Percentiles rank a stretch among this genome's conserved stretches.
Evolutionary conservation across 176 grass and related monocot species (phyloP).

Genomic region (Raddia guianensis): DNA sequence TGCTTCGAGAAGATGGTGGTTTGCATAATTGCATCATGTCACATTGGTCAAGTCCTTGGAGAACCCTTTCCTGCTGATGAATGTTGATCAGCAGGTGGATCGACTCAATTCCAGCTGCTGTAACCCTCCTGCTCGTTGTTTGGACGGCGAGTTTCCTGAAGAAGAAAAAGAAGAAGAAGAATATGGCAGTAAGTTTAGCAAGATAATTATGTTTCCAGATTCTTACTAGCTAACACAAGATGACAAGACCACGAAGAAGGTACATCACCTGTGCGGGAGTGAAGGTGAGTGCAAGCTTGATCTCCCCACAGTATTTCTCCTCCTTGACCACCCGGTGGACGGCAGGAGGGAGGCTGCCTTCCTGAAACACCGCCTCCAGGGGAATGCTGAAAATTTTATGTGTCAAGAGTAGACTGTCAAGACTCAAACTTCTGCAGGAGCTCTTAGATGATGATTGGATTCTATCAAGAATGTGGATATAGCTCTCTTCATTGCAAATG

Average conservation of each 20-base stretch:
- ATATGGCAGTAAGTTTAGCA: no score
- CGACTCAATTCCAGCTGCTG: slow-evolving; percentile 31
- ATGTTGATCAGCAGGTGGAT: not conserved
- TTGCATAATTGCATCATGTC: no score
- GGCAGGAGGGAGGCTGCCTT: slow-evolving; percentile 61
- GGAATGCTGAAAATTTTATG: slow-evolving; percentile 53
- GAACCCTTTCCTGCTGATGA: not conserved
- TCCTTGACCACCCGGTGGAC: slow-evolving; percentile 76
- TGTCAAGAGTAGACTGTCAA: not conserved
- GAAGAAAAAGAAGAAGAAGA: not conserved
- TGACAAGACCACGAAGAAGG: not conserved
- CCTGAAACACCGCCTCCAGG: slow-evolving; percentile 57
- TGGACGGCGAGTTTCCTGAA: slow-evolving; percentile 30
- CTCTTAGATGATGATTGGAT: not conserved
- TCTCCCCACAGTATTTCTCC: slow-evolving; percentile 68
- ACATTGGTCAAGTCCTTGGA: not conserved
- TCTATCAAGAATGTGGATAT: not conserved
- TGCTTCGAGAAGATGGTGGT: no score
- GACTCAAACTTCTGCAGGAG: slow-evolving; percentile 10
- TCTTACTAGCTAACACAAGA: no score
- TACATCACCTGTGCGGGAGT: slow-evolving; percentile 35
- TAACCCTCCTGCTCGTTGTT: slow-evolving; percentile 29
- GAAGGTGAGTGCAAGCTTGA: slow-evolving; percentile 89
- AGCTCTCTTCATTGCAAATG: not conserved
- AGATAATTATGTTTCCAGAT: no score